Evolutionary conservation across 352 stramenopile species (phyloP), one percentile per base, ranked within the genome.

Genomic region (Phytopythium vexans): DNA sequence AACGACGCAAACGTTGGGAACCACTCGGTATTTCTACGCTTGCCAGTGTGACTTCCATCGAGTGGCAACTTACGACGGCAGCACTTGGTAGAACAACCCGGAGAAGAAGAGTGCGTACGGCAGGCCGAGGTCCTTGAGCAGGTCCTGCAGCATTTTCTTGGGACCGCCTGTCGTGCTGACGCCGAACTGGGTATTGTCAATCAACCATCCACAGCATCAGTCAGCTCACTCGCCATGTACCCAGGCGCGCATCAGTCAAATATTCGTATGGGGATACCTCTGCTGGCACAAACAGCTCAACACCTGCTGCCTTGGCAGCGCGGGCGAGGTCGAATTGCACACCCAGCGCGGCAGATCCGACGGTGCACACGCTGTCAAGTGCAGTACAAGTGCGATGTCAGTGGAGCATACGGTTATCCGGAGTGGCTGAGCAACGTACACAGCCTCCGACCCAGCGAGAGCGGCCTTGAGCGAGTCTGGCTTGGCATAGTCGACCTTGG

Each of bases 21-120:
- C n/a, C n/a, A n/a, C n/a, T n/a, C n/a, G n/a, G n/a, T n/a, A n/a
- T n/a, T n/a, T n/a, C n/a, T n/a, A n/a, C n/a, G n/a, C n/a, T n/a
- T n/a, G n/a, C n/a, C n/a, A n/a, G n/a, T n/a, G n/a, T n/a, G n/a
- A n/a, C n/a, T n/a, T n/a, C n/a, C n/a, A n/a, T n/a, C 33, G 48
- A 54, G 36, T 33, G 21, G 5, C 32, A 11, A 54, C 47, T 32
- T 54, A 62, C 55, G 49, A 46, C 14, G 49, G 33, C 8, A 58
- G 15, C 34, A 54, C 58, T 51, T 71, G 58, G 33, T 55, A 45
- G 40, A 61, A 71, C 15, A 68, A 31, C 6, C 63, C 58, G 9
- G 44, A 46, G 49, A 61, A 56, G 39, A 71, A 71, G 48, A 71
- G 52, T 36, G 54, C 56, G 12, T 45, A 56, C 3, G 63, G 63